A percentile compares a stretch with the other conserved stretches of the same genome.
Evolutionary conservation across 2,329 filamentous ascomycete species (phyloP).

Genomic region (Parastagonospora nodorum): DNA sequence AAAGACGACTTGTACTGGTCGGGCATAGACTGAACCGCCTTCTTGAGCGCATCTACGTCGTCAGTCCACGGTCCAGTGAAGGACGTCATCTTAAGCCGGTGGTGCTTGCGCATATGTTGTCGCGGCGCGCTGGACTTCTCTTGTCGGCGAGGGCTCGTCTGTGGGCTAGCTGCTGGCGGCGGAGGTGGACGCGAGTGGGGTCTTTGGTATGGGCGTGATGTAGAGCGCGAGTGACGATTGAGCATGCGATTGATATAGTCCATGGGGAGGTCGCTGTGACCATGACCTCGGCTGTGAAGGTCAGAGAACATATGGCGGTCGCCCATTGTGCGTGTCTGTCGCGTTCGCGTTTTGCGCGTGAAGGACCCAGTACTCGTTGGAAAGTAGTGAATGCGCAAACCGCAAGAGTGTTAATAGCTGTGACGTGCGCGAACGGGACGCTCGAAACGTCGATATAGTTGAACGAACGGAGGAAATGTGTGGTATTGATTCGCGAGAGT

Average conservation of each 20-base stretch:
- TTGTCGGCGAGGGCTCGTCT: not conserved
- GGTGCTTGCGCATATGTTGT: conserved; percentile 12
- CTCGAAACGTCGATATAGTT: not conserved
- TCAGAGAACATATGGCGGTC: not conserved
- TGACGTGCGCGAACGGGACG: not conserved
- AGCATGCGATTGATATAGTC: conserved; percentile 16
- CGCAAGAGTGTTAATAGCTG: not conserved
- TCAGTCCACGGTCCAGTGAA: conserved; percentile 36
- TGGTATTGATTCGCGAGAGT: not conserved
- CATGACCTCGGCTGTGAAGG: not conserved
- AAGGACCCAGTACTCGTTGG: not conserved
- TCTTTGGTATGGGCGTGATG: not conserved
- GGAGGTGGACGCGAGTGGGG: not conserved
- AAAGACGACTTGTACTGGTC: conserved; percentile 29
- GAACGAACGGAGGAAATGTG: not conserved
- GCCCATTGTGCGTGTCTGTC: conserved; percentile 2
- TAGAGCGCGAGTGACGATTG: conserved; percentile 1
- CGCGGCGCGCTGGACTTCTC: not conserved
- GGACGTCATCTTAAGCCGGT: conserved; percentile 12
- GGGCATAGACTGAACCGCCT: conserved; percentile 31
- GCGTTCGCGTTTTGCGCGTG: conserved; percentile 7
- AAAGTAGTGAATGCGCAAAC: conserved; percentile 5
- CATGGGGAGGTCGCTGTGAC: conserved; percentile 6
- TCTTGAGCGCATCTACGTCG: conserved; percentile 29
- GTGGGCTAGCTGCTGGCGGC: not conserved